Base-by-base conservation (phyloP, 2,329 filamentous ascomycete species). In the Colletotrichum spinosum region DNA sequence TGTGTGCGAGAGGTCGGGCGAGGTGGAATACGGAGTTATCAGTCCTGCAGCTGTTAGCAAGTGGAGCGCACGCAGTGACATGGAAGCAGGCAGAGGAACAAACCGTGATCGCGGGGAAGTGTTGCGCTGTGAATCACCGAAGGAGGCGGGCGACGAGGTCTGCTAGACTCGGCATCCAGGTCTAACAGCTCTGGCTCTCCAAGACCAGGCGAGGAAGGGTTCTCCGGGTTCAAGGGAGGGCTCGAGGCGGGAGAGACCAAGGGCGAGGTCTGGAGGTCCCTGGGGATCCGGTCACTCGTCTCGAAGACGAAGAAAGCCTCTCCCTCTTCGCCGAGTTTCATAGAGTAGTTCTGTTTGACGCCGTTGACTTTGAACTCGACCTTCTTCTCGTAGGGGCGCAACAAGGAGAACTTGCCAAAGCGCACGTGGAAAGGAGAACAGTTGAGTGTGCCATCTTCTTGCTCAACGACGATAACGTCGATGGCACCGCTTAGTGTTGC, bases 251-350 rank as follows among this genome's bases (percentile, higher is more conserved):
- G 96, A 33, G 94, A 97, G 55, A 97, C 92, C 56, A 98, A 83
- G 39, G 96, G 96, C 52, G 95, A 98, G 1, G 96, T 99, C 80
- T 98, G 96, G 74, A 98, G 82, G 61, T 92, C 93, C 76, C 92
- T 91, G n/a, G 96, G 96, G 65, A 99, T 96, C 72, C 89, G 91
- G 71, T 95, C 93, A 57, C 90, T 91, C 8, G 96, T 99, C 81
- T 98, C 94, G 74, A 99, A 98, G 69, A 99, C 94, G 78, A 99
- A 99, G 81, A 99, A 99, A 34, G 96, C 96, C 81, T 99, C 96
- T 69, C 96, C 96, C 56, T 93, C 96, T 76, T 99, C 96, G 49
- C 96, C 96, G 17, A 99, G 86, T 81, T 99, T 99, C 96, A 99
- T 99, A 51, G 96, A 90, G 82, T 97, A 97, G 70, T 96, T 86